Base-by-base conservation (phyloP, 1,284 basidiomycete species). In the Peniophora sp. region DNA sequence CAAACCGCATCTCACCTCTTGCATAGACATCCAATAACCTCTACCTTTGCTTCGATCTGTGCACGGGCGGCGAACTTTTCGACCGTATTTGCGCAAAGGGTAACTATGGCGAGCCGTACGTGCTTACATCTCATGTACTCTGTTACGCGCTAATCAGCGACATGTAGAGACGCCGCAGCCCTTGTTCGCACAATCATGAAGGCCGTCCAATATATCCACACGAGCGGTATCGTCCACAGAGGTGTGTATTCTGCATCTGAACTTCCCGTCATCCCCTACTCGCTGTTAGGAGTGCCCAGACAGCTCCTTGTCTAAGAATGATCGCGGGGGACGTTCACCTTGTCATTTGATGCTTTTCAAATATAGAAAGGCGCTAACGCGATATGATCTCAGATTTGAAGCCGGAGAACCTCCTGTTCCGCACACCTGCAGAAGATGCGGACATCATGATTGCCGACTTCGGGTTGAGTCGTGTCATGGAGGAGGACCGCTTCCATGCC, bases 371-470 rank as follows among this genome's bases (percentile, higher is more conserved):
- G 27, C 27, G 27, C 27, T 32, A 32, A 32, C 27, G 27, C 27
- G 27, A 32, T 12, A 32, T 32, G 27, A n/a, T 32, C 27, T 32
- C 16, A 89, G 92, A 99, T 65, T 73, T 99, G 56, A 99, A 99
- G 68, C 96, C 96, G 3, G 96, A 99, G 70, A 99, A 99, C 69
- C 77, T 99, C 20, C 76, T 99, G 20, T 99, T 99, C 82, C 83
- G 91, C 53, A 88, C 89, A 41, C 82, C 84, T 61, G 87, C 81
- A 3, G 94, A 98, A 64, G 87, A 95, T 51, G 88, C 94, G 9
- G 94, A 97, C 62, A 86, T 99, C 59, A 90, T 97, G 81, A 89
- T 99, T 57, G 96, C 97, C 3, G 97, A 99, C 69, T 99, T 99
- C 67, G 97, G 97, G 11, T 78, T 97, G 53, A 83, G 86, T 65